phyloP scores from a whole-genome alignment of 2,329 filamentous ascomycete genomes.

The Diaporthe capsici region DNA sequence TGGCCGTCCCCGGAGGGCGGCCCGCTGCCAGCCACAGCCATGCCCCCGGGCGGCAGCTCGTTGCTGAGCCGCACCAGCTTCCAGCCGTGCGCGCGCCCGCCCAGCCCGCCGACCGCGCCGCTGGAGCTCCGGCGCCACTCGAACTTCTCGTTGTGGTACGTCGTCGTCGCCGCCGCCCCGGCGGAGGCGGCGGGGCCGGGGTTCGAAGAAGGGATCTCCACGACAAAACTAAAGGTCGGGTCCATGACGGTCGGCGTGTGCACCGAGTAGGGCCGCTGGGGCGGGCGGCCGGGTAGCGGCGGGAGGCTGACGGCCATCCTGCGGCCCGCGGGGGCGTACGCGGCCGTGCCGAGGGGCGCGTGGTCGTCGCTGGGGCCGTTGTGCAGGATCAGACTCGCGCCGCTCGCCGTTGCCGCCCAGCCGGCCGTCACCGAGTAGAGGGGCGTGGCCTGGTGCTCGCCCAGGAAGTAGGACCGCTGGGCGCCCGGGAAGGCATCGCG shows the following conservation, averaged over 20 bases:
- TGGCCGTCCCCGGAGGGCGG: constrained; percentile 51
- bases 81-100: constrained; percentile 53
- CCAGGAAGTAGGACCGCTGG: constrained; percentile 46
- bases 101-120: constrained; percentile 52
- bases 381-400: constrained; percentile 53
- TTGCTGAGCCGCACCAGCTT: constrained; percentile 57
- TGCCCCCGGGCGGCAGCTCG: constrained; percentile 41
- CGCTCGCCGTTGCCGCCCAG: constrained; percentile 46
- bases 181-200: no score
- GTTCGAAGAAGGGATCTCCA: constrained; percentile 49
- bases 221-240: constrained; percentile 47
- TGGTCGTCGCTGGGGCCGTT: constrained; percentile 48
- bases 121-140: constrained; percentile 59
- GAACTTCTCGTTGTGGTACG: constrained; percentile 51
- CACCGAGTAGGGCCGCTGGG: constrained; percentile 40
- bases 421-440: constrained; percentile 50
- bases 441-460: constrained; percentile 50
- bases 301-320: constrained; percentile 50
- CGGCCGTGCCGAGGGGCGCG: constrained; percentile 50
- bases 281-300: constrained; percentile 43
- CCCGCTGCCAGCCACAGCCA: constrained; percentile 41
- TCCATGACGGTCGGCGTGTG: constrained; percentile 32
- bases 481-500: constrained; percentile 38
- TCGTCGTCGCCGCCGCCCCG: constrained; percentile 17
- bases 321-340: constrained; percentile 40